These are phyloP conservation scores for Hyaloscypha hepaticicola DNA, from an alignment of 495 filamentous ascomycete genomes.

Conservation along the genomic window DNA sequence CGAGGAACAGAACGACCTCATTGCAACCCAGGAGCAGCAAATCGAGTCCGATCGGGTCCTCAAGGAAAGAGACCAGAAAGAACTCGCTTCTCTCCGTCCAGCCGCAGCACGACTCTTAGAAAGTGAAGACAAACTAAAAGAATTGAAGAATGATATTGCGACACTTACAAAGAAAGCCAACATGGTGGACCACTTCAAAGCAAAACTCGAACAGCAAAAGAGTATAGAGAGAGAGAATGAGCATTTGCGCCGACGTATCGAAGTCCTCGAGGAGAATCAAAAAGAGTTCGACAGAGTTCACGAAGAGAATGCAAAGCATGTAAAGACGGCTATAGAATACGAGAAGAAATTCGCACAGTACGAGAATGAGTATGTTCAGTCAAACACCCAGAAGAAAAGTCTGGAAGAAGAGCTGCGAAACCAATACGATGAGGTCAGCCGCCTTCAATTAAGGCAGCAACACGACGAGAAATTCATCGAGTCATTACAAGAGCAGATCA, in stretches of 20 bases:
- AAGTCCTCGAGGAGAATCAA: conserved; percentile 54
- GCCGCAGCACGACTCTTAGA: conserved; percentile 44
- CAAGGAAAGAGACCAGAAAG: conserved; percentile 55
- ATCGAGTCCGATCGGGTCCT: conserved; percentile 41
- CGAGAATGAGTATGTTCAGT: conserved; percentile 45
- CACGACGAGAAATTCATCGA: conserved; percentile 37
- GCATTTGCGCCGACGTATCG: conserved; percentile 58
- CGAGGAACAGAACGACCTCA: conserved; percentile 42
- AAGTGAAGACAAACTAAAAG: conserved; percentile 54
- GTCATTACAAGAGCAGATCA: conserved; percentile 47
- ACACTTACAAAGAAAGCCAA: conserved; percentile 80
- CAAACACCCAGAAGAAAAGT: conserved; percentile 28
- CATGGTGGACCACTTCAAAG: conserved; percentile 68
- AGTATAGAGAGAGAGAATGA: conserved; percentile 71
- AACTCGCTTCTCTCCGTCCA: conserved; percentile 55
- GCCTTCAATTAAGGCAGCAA: conserved; percentile 38
- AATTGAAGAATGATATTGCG: conserved; percentile 70
- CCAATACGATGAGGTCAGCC: conserved; percentile 36
- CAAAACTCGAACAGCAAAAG: conserved; percentile 71
- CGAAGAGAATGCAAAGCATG: conserved; percentile 34
- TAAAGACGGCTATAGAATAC: conserved; percentile 30
- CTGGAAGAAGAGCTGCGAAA: conserved; percentile 41
- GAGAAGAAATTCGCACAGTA: conserved; percentile 39
- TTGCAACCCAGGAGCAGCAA: conserved; percentile 57
- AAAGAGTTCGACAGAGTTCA: conserved; percentile 50